phyloP scores from a whole-genome alignment of 768 basidiomycete genomes.

The Megacollybia marginata region DNA sequence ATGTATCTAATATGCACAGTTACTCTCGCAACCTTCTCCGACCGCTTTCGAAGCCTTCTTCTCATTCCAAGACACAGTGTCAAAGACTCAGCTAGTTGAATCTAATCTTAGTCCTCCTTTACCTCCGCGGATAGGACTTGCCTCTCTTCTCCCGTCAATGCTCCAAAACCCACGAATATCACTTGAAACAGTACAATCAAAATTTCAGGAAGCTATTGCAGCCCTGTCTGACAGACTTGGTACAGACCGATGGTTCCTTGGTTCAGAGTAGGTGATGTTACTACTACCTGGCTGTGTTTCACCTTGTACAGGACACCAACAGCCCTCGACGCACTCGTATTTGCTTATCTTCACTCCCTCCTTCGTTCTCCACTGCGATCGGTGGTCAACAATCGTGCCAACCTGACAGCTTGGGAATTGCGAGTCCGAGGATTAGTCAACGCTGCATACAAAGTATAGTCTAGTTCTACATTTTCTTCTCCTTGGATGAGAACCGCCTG shows the following conservation, averaged over 20 bases:
- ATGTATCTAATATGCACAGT: constrained; percentile 22
- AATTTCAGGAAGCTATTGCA: constrained; percentile 65
- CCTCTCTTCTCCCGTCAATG: constrained; percentile 46
- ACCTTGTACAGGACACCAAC: constrained; percentile 54
- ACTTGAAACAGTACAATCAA: constrained; percentile 38
- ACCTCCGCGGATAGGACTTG: constrained; percentile 63
- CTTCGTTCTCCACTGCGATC: constrained; percentile 45
- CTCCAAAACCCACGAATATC: constrained; percentile 51
- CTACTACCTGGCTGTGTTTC: not conserved
- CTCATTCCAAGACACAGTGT: constrained; percentile 22
- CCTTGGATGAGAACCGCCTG: constrained; percentile 44
- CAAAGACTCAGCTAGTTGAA: constrained; percentile 27
- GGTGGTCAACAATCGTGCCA: constrained; percentile 63
- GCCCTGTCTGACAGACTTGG: constrained; percentile 72
- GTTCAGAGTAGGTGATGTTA: constrained; percentile 45
- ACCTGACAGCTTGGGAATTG: constrained; percentile 77
- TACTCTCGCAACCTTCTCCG: constrained; percentile 39
- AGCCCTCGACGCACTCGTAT: constrained; percentile 72
- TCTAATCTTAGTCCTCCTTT: constrained; percentile 58
- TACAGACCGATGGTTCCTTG: constrained; percentile 76
- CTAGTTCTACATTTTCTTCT: not conserved
- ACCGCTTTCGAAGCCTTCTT: constrained; percentile 36
- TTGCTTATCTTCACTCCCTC: constrained; percentile 73
- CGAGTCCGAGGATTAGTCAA: constrained; percentile 54
- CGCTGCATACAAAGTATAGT: constrained; percentile 21